phyloP scores from a whole-genome alignment of 2,329 filamentous ascomycete species.

The Coniosporium tulheliwenetii region DNA sequence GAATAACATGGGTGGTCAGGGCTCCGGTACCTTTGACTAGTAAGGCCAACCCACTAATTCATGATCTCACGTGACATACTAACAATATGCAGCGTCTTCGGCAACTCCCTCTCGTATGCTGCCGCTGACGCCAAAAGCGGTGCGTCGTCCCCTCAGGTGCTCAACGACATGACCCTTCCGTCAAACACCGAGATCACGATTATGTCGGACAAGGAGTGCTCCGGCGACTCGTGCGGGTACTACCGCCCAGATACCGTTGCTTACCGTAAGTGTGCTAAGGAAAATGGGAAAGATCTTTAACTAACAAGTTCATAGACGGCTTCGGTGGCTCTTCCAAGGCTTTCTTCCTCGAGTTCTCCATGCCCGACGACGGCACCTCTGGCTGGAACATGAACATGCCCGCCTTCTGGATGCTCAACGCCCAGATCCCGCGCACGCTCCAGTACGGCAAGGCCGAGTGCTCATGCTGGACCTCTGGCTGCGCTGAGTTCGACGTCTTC shows the following conservation, averaged over 20 bases:
- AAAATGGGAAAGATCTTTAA: conserved; percentile 3
- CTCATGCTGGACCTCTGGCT: conserved; percentile 56
- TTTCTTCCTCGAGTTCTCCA: conserved; percentile 59
- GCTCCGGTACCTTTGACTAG: conserved; percentile 39
- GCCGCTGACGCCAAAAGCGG: conserved; percentile 30
- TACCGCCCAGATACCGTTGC: conserved; percentile 32
- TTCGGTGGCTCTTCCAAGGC: conserved; percentile 55
- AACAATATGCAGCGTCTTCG: conserved; percentile 26
- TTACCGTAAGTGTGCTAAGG: conserved; percentile 25
- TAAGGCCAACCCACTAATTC: conserved; percentile 9
- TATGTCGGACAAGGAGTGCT: conserved; percentile 35
- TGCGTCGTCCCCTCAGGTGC: conserved; percentile 30
- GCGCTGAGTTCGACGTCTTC: conserved; percentile 63
- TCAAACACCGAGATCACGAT: conserved; percentile 36
- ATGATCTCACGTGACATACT: background rate
- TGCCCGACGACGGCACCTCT: conserved; percentile 45
- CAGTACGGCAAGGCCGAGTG: conserved; percentile 51
- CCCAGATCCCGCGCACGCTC: conserved; percentile 50
- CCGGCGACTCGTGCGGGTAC: conserved; percentile 29
- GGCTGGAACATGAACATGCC: conserved; percentile 37
- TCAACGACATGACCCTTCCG: conserved; percentile 33
- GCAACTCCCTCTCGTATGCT: conserved; percentile 42
- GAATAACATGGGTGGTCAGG: conserved; percentile 39
- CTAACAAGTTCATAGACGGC: conserved; percentile 30
- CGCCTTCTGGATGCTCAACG: conserved; percentile 63